Evolutionary conservation across 2,329 filamentous ascomycete genomes (phyloP).

Genomic region (Ceratocystis albifundus): DNA sequence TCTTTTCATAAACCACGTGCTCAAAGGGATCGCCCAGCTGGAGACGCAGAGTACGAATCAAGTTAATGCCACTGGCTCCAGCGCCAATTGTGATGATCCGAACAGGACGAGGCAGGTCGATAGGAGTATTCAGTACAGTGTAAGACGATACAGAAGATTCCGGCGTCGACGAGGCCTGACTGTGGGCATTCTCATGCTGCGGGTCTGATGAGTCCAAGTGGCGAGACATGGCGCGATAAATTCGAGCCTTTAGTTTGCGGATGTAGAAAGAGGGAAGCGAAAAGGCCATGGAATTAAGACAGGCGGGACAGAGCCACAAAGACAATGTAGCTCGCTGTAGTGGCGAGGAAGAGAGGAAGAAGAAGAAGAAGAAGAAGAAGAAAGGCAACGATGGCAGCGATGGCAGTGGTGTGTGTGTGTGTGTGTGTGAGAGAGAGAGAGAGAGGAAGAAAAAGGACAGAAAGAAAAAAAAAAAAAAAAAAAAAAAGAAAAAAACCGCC

Average conservation of each 20-base stretch:
- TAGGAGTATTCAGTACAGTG: slow-evolving; percentile 15
- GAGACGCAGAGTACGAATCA: slow-evolving; percentile 36
- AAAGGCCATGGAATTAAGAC: slow-evolving; percentile 1
- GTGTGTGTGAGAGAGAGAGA: no score
- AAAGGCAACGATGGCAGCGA: not conserved
- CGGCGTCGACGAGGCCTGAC: not conserved
- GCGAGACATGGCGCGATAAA: slow-evolving; percentile 15
- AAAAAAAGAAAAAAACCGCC: not conserved
- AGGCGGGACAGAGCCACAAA: not conserved
- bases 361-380: not conserved
- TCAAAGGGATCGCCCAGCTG: slow-evolving; percentile 34
- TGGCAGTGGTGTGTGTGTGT: no score
- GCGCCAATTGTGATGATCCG: slow-evolving; percentile 28
- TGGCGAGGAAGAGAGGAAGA: not conserved
- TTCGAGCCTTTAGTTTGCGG: not conserved
- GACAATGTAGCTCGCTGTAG: no score
- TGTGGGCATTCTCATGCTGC: slow-evolving; percentile 16
- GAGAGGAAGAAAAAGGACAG: not conserved
- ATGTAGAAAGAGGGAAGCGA: not conserved
- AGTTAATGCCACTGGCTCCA: slow-evolving; percentile 28
- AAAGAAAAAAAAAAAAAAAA: slow-evolving; percentile 1
- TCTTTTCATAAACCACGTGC: slow-evolving; percentile 45
- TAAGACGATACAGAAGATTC: slow-evolving; percentile 10
- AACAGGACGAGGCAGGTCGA: slow-evolving; percentile 23
- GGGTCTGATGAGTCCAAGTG: slow-evolving; percentile 18